These are phyloP conservation scores for Tubosaeta sp. DNA, from an alignment of 768 basidiomycete species.

Conservation along the genomic window DNA sequence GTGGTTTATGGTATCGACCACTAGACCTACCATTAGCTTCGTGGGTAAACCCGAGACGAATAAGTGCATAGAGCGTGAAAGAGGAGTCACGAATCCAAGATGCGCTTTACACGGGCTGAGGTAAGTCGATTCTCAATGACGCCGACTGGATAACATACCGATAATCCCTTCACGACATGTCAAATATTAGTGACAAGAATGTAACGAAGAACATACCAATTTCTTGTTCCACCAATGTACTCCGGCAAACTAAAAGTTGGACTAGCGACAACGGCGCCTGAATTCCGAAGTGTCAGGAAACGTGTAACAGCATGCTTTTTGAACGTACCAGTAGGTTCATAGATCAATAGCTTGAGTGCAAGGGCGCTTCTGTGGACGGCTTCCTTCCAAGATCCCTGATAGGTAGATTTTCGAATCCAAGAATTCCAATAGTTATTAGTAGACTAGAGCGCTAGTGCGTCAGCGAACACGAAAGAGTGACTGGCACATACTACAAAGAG, in stretches of 20 bases:
- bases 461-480: not conserved
- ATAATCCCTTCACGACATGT: conserved; percentile 49
- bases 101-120: conserved; percentile 39
- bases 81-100: conserved; percentile 96
- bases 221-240: conserved; percentile 83
- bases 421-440: conserved; percentile 83
- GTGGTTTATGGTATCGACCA: not conserved
- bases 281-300: conserved; percentile 2
- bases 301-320: not conserved
- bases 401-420: conserved; percentile 88
- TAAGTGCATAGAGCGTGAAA: conserved; percentile 92
- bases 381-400: conserved; percentile 94
- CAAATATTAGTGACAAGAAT: not conserved
- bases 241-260: conserved; percentile 95
- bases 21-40: conserved; percentile 74
- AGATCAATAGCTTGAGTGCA: conserved; percentile 91
- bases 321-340: conserved; percentile 73
- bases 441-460: conserved; percentile 33
- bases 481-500: conserved; percentile 46
- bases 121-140: not conserved
- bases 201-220: conserved; percentile 55
- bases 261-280: conserved; percentile 89
- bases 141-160: conserved; percentile 34
- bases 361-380: conserved; percentile 88
- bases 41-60: conserved; percentile 89